Evolutionary conservation across 306 rosid species (phyloP).

Genomic region (Rubus parviflorus): DNA sequence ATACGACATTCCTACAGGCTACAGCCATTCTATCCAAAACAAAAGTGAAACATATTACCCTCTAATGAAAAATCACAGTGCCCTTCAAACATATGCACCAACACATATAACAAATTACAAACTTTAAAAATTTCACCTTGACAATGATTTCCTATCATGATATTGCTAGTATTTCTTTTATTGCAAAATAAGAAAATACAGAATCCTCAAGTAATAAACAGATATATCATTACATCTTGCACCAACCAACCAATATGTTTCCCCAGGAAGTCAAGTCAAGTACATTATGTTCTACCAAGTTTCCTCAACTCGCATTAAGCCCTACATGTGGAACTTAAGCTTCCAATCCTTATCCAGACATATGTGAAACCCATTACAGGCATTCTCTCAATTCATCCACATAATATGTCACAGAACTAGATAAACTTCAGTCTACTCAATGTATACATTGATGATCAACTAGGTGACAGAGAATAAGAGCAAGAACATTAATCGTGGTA

Average conservation of each 20-base stretch:
- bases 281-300: background rate
- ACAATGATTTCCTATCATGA: background rate
- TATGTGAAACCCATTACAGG: background rate
- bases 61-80: background rate
- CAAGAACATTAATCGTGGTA: too few species aligned
- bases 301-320: background rate
- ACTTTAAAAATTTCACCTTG: background rate
- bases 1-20: background rate
- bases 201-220: background rate
- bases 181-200: background rate
- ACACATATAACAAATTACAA: background rate
- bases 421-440: background rate
- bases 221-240: background rate
- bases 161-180: background rate
- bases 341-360: background rate
- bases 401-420: background rate
- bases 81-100: slow-evolving; percentile 1
- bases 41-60: slow-evolving; percentile 7
- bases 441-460: background rate
- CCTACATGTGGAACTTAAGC: background rate
- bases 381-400: background rate
- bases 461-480: background rate
- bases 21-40: background rate
- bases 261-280: background rate
- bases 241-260: background rate